Conservation (phyloP, 495 filamentous ascomycete genomes). For the Daldinia decipiens region DNA sequence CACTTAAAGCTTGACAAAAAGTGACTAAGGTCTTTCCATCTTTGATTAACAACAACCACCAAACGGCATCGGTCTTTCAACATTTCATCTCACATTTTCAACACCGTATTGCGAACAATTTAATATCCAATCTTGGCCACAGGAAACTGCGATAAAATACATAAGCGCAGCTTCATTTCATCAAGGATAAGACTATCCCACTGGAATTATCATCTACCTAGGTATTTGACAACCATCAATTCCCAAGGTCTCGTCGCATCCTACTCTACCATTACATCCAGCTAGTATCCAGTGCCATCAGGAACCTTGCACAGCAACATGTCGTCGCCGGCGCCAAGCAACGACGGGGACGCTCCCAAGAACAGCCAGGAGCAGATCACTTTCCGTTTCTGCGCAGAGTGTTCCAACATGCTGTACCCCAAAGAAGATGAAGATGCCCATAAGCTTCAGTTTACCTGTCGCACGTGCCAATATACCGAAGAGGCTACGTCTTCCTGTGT, state of each 20-base stretch:
- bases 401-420: conserved; percentile 97
- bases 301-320: conserved; percentile 48
- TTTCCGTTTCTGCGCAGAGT: conserved; percentile 97
- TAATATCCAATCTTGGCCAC: not conserved
- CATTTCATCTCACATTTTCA: not conserved
- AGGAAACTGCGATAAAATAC: not conserved
- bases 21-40: conserved; percentile 1
- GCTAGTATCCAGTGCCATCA: not conserved
- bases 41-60: not conserved
- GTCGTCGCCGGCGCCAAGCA: conserved; percentile 70
- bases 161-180: not conserved
- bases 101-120: not conserved
- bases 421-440: conserved; percentile 79
- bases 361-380: conserved; percentile 79
- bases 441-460: conserved; percentile 71
- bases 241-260: not conserved
- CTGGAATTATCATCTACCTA: conserved; percentile 1
- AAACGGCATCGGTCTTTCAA: not conserved
- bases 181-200: not conserved
- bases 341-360: conserved; percentile 61
- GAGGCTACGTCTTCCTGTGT: conserved; percentile 85
- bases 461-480: conserved; percentile 90
- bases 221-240: not conserved
- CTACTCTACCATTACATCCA: not conserved
- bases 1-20: not conserved